Percentiles rank a stretch among this genome's conserved stretches.
phyloP scores from a whole-genome alignment of 2,329 filamentous ascomycete species.

The Ascochyta pisi region DNA sequence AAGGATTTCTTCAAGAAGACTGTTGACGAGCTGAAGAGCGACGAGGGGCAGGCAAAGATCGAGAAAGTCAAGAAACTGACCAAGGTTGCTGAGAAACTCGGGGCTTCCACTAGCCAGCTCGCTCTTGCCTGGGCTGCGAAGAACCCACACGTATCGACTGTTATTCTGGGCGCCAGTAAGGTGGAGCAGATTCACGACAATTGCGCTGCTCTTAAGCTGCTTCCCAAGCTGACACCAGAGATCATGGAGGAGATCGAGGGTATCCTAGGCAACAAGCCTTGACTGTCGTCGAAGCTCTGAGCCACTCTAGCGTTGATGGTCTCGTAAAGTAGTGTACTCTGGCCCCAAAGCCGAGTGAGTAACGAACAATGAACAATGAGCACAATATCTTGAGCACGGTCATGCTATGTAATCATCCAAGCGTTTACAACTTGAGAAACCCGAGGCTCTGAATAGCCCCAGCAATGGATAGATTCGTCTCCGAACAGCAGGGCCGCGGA shows the following conservation, averaged over 20 bases:
- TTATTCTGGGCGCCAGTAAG: slow-evolving; percentile 63
- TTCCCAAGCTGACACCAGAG: slow-evolving; percentile 49
- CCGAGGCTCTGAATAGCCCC: neutral
- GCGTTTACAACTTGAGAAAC: neutral
- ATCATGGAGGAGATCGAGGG: slow-evolving; percentile 51
- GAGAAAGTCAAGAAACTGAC: slow-evolving; percentile 64
- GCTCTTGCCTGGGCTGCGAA: slow-evolving; percentile 66
- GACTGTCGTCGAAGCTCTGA: slow-evolving; percentile 21
- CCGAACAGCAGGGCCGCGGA: slow-evolving; percentile 1
- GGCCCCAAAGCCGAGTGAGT: neutral
- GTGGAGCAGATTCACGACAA: slow-evolving; percentile 59
- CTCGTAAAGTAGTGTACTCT: neutral
- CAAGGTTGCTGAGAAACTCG: slow-evolving; percentile 58
- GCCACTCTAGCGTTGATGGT: neutral
- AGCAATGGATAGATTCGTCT: neutral
- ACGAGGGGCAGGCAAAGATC: slow-evolving; percentile 61
- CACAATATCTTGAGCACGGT: neutral
- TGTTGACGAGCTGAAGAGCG: slow-evolving; percentile 58
- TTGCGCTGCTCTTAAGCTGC: slow-evolving; percentile 54
- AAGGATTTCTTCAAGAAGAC: slow-evolving; percentile 64
- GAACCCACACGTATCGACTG: slow-evolving; percentile 64
- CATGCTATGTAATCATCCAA: neutral
- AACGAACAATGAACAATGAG: neutral
- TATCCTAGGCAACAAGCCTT: slow-evolving; percentile 50
- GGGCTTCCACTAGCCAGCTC: slow-evolving; percentile 58